These are phyloP conservation scores for Trametes meyenii DNA, from an alignment of 768 basidiomycete species.

Conservation along the genomic window DNA sequence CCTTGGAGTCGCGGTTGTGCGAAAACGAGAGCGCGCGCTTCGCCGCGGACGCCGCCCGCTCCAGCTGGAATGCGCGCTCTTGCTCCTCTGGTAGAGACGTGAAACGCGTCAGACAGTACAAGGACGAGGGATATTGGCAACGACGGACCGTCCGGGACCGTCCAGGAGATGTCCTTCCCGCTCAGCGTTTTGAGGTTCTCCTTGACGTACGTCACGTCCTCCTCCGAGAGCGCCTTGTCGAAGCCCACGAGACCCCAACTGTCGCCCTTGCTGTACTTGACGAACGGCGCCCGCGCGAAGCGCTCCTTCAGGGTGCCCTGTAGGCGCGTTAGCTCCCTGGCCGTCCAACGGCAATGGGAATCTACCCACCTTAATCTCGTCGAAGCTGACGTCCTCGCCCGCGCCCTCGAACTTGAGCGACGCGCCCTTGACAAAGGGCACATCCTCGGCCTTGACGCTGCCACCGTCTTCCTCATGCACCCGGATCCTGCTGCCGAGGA, in stretches of 20 bases:
- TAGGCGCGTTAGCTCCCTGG: slow-evolving; percentile 1
- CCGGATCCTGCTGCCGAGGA: slow-evolving; percentile 69
- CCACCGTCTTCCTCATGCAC: slow-evolving; percentile 59
- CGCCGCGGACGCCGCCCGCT: slow-evolving; percentile 73
- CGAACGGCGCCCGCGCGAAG: slow-evolving; percentile 50
- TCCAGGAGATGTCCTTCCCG: slow-evolving; percentile 67
- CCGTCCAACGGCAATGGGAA: neutral
- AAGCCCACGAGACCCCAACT: slow-evolving; percentile 53
- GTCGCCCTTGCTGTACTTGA: slow-evolving; percentile 50
- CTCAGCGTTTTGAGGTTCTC: slow-evolving; percentile 67
- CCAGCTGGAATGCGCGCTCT: slow-evolving; percentile 72
- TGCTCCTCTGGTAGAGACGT: slow-evolving; percentile 55
- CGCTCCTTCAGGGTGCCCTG: slow-evolving; percentile 51
- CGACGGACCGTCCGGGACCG: slow-evolving; percentile 56
- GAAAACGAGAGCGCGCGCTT: slow-evolving; percentile 46
- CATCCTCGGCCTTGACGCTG: slow-evolving; percentile 46
- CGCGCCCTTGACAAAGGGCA: slow-evolving; percentile 47
- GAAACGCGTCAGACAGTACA: slow-evolving; percentile 9
- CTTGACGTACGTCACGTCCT: slow-evolving; percentile 71
- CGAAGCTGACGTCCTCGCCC: slow-evolving; percentile 62
- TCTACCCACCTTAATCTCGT: slow-evolving; percentile 53
- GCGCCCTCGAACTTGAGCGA: slow-evolving; percentile 53
- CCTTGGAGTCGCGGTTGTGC: slow-evolving; percentile 41
- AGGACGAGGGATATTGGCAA: neutral
- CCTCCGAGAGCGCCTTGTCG: slow-evolving; percentile 69